Percentiles rank a stretch among this genome's conserved stretches.
phyloP scores from a whole-genome alignment of 257 asterid species.

The Leonotis leonurus region DNA sequence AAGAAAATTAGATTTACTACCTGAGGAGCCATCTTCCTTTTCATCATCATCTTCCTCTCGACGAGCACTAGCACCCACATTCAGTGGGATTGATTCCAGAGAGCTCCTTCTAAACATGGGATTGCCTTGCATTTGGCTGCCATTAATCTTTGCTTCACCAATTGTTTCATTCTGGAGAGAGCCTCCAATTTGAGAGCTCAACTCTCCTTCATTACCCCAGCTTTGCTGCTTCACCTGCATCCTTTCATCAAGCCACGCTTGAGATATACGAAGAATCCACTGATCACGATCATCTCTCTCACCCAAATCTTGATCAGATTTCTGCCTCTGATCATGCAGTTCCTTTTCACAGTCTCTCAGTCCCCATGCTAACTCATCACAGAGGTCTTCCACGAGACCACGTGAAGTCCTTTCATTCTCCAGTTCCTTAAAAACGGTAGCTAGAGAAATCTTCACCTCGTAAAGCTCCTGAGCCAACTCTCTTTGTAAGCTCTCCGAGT shows the following conservation, averaged over 20 bases:
- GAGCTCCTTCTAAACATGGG: constrained; percentile 32
- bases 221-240: constrained; percentile 49
- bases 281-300: constrained; percentile 31
- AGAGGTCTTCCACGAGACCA: constrained; percentile 55
- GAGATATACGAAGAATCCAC: constrained; percentile 65
- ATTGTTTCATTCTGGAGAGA: constrained; percentile 37
- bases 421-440: constrained; percentile 36
- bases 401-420: constrained; percentile 53
- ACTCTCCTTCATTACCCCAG: constrained; percentile 24
- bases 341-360: constrained; percentile 59
- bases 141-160: constrained; percentile 8
- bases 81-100: constrained; percentile 57
- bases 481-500: constrained; percentile 63
- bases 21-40: constrained; percentile 42
- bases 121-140: constrained; percentile 20
- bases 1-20: constrained; percentile 59
- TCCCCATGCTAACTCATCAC: constrained; percentile 86
- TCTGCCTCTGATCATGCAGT: constrained; percentile 44
- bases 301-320: constrained; percentile 39
- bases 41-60: constrained; percentile 42
- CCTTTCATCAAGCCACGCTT: constrained; percentile 82
- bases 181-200: constrained; percentile 55
- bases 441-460: constrained; percentile 48
- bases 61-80: constrained; percentile 61
- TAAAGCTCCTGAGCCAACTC: constrained; percentile 54